A percentile compares a stretch with the other conserved stretches of the same genome.
Conservation (phyloP, 1,139 yeast species). For the Taiozyma onychis region DNA sequence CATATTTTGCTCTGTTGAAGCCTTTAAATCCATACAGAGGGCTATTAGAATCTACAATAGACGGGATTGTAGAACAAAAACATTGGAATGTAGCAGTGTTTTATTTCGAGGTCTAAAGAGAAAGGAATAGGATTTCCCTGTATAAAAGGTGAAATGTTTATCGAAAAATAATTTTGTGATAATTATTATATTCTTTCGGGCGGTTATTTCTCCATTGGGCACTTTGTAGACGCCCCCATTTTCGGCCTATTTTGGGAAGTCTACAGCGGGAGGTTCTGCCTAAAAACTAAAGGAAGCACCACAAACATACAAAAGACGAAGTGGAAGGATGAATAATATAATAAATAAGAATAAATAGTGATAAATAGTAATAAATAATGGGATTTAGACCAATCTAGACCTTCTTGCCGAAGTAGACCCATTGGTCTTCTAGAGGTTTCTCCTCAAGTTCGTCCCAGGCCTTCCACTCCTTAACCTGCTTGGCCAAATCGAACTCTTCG, state of each 20-base stretch:
- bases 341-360: slow-evolving; percentile 3
- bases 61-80: no score
- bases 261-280: background rate
- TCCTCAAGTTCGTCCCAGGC: slow-evolving; percentile 63
- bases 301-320: background rate
- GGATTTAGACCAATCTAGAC: slow-evolving; percentile 26
- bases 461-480: slow-evolving; percentile 64
- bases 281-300: no score
- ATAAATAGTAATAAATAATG: slow-evolving; percentile 1
- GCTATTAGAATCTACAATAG: background rate
- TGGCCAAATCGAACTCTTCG: slow-evolving; percentile 69
- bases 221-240: background rate
- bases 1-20: background rate
- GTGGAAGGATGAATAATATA: background rate
- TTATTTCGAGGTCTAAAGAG: no score
- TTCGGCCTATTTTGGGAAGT: background rate
- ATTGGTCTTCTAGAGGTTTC: slow-evolving; percentile 66
- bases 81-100: no score
- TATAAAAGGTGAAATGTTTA: background rate
- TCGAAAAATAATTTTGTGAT: background rate
- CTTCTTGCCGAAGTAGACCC: slow-evolving; percentile 66
- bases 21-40: background rate
- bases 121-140: background rate
- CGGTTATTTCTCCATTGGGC: background rate
- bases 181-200: background rate